Evolutionary conservation across 1,139 yeast species (phyloP).

Genomic region (Suhomyces anneliseae): DNA sequence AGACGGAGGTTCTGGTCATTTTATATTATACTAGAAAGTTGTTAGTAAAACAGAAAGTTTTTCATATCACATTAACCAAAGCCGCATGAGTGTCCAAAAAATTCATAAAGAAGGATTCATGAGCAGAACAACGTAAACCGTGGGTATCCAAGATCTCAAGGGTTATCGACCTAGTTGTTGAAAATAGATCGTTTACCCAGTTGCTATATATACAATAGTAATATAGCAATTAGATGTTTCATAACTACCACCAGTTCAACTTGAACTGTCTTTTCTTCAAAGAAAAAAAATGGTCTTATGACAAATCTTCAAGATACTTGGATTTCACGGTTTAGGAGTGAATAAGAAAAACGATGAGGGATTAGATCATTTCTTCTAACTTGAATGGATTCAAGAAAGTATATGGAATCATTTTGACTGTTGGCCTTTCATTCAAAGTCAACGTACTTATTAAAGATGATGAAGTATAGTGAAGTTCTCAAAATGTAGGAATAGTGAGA

Average conservation of each 20-base stretch:
- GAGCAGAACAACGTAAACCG: conserved; percentile 21
- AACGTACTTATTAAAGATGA: conserved; percentile 1
- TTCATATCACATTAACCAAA: conserved; percentile 13
- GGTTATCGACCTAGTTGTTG: conserved; percentile 18
- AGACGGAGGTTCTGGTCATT: conserved; percentile 98
- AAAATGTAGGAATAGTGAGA: too few species aligned
- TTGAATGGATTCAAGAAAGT: too few species aligned
- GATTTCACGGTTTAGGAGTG: conserved; percentile 7
- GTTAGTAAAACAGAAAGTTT: conserved; percentile 10
- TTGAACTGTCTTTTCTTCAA: neutral
- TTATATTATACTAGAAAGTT: conserved; percentile 23
- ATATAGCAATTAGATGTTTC: conserved; percentile 5
- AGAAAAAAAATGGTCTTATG: conserved; percentile 1
- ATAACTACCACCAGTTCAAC: conserved; percentile 3
- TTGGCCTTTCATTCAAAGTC: conserved; percentile 1
- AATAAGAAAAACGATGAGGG: conserved; percentile 1
- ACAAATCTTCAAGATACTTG: conserved; percentile 7
- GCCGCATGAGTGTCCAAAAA: conserved; percentile 44
- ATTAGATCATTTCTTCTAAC: too few species aligned
- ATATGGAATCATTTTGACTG: conserved; percentile 7
- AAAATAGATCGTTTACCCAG: conserved; percentile 12
- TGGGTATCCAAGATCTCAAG: conserved; percentile 35
- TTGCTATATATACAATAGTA: conserved; percentile 2
- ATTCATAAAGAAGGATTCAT: conserved; percentile 28
- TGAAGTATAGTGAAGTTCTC: too few species aligned